phyloP scores from a whole-genome alignment of 495 filamentous ascomycete genomes.

The Tuber brumale region DNA sequence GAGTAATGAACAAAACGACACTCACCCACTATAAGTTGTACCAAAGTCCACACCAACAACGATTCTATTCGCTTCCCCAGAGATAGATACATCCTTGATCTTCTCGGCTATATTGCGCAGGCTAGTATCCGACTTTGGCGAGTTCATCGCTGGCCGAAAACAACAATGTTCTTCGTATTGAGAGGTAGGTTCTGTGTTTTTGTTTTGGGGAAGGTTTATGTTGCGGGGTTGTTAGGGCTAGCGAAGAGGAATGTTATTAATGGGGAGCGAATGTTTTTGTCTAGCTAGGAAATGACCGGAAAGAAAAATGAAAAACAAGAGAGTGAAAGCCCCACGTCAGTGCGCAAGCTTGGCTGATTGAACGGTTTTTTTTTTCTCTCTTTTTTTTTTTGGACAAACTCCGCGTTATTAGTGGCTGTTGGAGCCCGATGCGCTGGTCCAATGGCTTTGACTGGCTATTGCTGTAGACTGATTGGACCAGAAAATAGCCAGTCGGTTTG shows the following conservation, averaged over 20 bases:
- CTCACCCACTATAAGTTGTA: slow-evolving; percentile 62
- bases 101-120: slow-evolving; percentile 32
- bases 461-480: background rate
- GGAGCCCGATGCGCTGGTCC: slow-evolving; percentile 30
- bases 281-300: slow-evolving; percentile 16
- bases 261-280: slow-evolving; percentile 22
- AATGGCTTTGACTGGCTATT: slow-evolving; percentile 13
- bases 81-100: slow-evolving; percentile 33
- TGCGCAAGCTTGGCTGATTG: slow-evolving; percentile 19
- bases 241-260: slow-evolving; percentile 7
- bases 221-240: slow-evolving; percentile 23
- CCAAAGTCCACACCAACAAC: slow-evolving; percentile 65
- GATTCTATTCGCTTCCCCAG: slow-evolving; percentile 44
- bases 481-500: background rate
- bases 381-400: slow-evolving; percentile 15
- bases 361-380: slow-evolving; percentile 9
- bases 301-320: slow-evolving; percentile 20
- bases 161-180: background rate
- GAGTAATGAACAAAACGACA: slow-evolving; percentile 26
- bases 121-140: slow-evolving; percentile 19
- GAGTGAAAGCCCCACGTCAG: slow-evolving; percentile 24
- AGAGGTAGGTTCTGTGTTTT: slow-evolving; percentile 13
- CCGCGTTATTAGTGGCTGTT: slow-evolving; percentile 11
- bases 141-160: slow-evolving; percentile 18
- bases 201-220: slow-evolving; percentile 19